These are phyloP conservation scores for Berberis vulgaris DNA, from an alignment of 164 flowering plant genomes.

Conservation along the genomic window DNA sequence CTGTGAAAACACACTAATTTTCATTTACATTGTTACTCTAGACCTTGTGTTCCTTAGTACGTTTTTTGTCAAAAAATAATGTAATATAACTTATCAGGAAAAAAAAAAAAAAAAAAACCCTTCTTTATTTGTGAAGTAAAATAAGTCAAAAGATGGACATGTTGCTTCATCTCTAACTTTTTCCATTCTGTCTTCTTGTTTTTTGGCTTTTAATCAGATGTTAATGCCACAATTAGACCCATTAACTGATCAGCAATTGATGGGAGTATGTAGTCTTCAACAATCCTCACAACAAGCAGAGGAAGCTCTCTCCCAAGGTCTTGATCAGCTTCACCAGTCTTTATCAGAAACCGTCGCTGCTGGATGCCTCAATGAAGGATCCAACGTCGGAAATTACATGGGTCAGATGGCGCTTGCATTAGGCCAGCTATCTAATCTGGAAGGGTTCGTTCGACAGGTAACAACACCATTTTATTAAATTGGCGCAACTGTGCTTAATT, in stretches of 20 bases:
- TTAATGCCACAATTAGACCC: slow-evolving; percentile 61
- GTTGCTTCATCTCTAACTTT: background rate
- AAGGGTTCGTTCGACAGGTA: slow-evolving; percentile 90
- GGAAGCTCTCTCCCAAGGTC: slow-evolving; percentile 83
- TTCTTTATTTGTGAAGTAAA: no score
- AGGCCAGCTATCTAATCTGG: slow-evolving; percentile 71
- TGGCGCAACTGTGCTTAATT: background rate
- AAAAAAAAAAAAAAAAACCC: no score
- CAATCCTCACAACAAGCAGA: slow-evolving; percentile 84
- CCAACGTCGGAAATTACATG: slow-evolving; percentile 24
- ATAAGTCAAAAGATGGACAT: background rate
- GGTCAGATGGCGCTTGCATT: slow-evolving; percentile 77
- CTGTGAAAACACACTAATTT: background rate
- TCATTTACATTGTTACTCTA: background rate
- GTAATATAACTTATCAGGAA: no score
- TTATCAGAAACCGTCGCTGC: slow-evolving; percentile 56
- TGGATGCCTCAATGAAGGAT: slow-evolving; percentile 39
- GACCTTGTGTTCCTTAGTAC: background rate
- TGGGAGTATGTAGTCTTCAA: slow-evolving; percentile 73
- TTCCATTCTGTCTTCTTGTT: background rate
- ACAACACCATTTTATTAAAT: background rate
- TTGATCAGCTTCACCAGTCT: slow-evolving; percentile 79
- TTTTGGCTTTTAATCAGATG: slow-evolving; percentile 34
- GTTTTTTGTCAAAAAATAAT: no score
- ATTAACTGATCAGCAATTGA: slow-evolving; percentile 70